Conservation (phyloP, 768 basidiomycete genomes). For the Agaricus subrufescens region DNA sequence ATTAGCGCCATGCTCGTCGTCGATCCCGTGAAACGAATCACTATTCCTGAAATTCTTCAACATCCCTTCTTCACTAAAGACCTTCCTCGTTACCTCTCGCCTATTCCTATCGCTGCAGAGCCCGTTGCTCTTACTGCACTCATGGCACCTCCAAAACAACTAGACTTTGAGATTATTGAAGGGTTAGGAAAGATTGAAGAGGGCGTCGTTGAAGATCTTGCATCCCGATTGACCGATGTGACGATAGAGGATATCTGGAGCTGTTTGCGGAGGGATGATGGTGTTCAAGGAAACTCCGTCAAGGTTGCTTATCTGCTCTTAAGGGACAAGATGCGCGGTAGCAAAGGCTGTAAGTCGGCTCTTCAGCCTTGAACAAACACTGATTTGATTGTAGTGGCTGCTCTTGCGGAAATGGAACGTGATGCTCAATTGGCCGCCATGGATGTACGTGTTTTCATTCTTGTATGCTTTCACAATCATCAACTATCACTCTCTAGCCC, state of each 20-base stretch:
- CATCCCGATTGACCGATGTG: constrained; percentile 65
- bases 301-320: constrained; percentile 96
- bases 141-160: constrained; percentile 59
- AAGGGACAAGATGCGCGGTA: constrained; percentile 79
- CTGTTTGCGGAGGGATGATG: constrained; percentile 77
- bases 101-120: constrained; percentile 73
- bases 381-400: constrained; percentile 48
- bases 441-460: constrained; percentile 54
- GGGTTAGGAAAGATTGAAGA: constrained; percentile 92
- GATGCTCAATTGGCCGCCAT: constrained; percentile 74
- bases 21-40: constrained; percentile 93
- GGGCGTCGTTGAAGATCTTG: constrained; percentile 82
- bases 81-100: constrained; percentile 81
- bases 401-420: constrained; percentile 81
- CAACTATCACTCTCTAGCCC: constrained; percentile 39
- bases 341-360: constrained; percentile 70
- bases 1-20: constrained; percentile 89
- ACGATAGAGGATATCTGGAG: constrained; percentile 86
- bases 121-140: constrained; percentile 72
- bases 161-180: constrained; percentile 85
- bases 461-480: constrained; percentile 2
- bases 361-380: not conserved
- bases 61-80: constrained; percentile 89
- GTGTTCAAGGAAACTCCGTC: constrained; percentile 83
- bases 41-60: constrained; percentile 84